phyloP scores from a whole-genome alignment of 345 rosid species.

The Rhodamnia rubescens region DNA sequence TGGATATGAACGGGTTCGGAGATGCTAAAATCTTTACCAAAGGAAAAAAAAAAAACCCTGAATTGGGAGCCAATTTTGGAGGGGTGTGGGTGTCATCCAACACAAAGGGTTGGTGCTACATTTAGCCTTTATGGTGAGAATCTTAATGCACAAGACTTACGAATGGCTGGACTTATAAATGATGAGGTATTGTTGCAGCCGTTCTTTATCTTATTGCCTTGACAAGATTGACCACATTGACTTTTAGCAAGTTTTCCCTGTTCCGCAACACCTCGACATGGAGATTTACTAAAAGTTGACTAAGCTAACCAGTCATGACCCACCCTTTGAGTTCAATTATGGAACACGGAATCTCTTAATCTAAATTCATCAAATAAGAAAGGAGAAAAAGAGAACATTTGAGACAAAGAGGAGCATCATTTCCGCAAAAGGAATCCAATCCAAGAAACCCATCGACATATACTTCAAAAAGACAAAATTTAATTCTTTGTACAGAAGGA shows the following conservation, averaged over 20 bases:
- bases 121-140: not conserved
- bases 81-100: not conserved
- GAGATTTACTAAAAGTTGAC: not conserved
- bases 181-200: not conserved
- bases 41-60: too few species aligned
- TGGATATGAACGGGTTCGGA: too few species aligned
- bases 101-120: not conserved
- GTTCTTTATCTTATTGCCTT: not conserved
- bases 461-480: not conserved
- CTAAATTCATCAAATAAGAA: not conserved
- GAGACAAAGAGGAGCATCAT: not conserved
- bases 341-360: not conserved
- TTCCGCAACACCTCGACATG: not conserved
- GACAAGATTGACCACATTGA: not conserved
- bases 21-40: too few species aligned
- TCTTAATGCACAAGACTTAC: not conserved
- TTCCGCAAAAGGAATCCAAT: not conserved
- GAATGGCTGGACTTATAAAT: not conserved
- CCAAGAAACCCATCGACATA: not conserved
- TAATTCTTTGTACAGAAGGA: not conserved
- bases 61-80: too few species aligned
- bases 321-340: not conserved
- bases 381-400: not conserved
- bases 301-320: not conserved
- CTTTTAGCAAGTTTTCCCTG: not conserved